phyloP scores from a whole-genome alignment of 2,329 filamentous ascomycete genomes.

The Alternaria sp. region DNA sequence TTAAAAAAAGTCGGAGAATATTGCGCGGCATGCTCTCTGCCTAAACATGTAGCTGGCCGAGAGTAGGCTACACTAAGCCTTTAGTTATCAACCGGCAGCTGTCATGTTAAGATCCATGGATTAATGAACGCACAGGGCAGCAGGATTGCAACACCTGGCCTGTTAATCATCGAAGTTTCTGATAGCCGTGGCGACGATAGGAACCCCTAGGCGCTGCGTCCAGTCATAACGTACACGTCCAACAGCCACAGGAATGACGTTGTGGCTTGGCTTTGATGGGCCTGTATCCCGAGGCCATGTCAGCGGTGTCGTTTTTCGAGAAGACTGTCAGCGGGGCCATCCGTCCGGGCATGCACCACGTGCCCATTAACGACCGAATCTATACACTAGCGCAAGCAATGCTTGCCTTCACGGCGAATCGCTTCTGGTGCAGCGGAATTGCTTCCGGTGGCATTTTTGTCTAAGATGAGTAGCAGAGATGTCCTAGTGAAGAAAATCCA shows the following conservation, averaged over 20 bases:
- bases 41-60: neutral
- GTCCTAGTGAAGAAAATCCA: neutral
- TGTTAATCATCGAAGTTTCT: neutral
- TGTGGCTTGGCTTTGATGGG: neutral
- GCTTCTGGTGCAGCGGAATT: neutral
- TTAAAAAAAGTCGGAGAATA: neutral
- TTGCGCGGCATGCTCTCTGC: neutral
- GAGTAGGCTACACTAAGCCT: neutral
- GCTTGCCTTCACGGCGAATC: conserved; percentile 1
- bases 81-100: neutral
- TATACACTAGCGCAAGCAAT: neutral
- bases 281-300: conserved; percentile 14
- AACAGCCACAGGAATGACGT: neutral
- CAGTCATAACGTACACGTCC: neutral
- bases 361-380: conserved; percentile 3
- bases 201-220: neutral
- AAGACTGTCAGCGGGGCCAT: conserved; percentile 15
- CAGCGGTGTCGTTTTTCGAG: conserved; percentile 14
- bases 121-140: conserved; percentile 1
- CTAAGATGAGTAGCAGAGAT: neutral
- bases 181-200: neutral
- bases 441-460: neutral
- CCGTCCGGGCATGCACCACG: conserved; percentile 11
- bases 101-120: neutral
- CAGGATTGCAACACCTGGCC: neutral